Evolutionary conservation across 371 early-diverging fungal genomes (phyloP), one percentile per base, ranked within the genome.

Genomic region (Sporodiniella umbellata): DNA sequence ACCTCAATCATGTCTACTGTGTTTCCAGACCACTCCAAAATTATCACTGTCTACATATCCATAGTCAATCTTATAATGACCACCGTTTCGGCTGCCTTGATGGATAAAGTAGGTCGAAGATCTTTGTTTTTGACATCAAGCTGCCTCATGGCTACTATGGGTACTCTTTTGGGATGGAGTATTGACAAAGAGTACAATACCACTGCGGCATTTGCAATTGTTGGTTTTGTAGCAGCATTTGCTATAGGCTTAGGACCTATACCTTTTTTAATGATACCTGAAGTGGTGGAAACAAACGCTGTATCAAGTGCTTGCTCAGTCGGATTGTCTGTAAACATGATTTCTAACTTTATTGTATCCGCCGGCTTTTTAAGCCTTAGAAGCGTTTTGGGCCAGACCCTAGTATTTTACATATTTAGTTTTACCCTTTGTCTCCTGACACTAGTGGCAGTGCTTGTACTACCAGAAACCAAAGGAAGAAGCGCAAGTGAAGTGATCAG

Each of bases 231-330:
- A 2, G 89, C 88, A 0, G 71, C 88, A 1, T 99, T 90, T 79
- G 92, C 93, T 8, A 70, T 95, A 21, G 99, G 96, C 6, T 66
- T 95, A 4, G 94, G 95, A 0, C 86, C 90, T 0, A 86, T 94
- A 52, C 93, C 95, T 2, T 94, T 92, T 66, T 51, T 94, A 52
- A 82, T 95, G 56, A 84, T 84, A n/a, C 84, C 89, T 1, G 95
- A 94, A 68, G 62, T 93, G 14, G 90, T 93, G 37, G 89, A 89
- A 24, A 82, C 87, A 8, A 62, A 69, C 0, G 86, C 86, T 0
- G 83, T 81, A 0, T 74, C 83, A 1, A 83, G 88, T 8, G 92
- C 90, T 1, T 80, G 83, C 0, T 81, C 89, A 2, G 71, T 86
- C 50, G 85, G 86, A 0, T 54, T 92, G 28, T 72, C 86, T 0